Evolutionary conservation across 2,329 filamentous ascomycete species (phyloP).

Genomic region (Hymenoscyphus fructigenus): DNA sequence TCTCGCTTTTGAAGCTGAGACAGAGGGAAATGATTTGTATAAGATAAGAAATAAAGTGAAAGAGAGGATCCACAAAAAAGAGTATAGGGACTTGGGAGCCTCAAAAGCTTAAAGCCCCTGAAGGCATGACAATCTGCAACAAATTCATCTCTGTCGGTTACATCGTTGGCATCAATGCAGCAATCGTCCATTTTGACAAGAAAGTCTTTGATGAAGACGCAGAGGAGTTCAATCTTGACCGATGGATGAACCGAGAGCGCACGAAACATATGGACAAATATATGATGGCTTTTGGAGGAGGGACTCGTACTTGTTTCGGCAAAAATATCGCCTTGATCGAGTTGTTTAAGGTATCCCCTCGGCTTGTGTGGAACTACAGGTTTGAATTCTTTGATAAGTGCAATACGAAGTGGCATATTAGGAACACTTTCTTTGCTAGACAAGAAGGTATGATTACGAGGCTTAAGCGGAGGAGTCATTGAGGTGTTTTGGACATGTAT

Average conservation of each 20-base stretch:
- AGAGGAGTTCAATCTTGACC: slow-evolving; percentile 44
- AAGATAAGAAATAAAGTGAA: too few species aligned
- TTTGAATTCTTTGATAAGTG: slow-evolving; percentile 16
- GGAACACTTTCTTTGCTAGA: too few species aligned
- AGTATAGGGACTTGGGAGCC: too few species aligned
- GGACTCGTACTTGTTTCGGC: slow-evolving; percentile 45
- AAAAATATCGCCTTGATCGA: slow-evolving; percentile 46
- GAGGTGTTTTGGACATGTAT: too few species aligned
- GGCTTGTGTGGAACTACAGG: slow-evolving; percentile 35
- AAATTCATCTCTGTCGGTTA: slow-evolving; percentile 44
- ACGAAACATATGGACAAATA: slow-evolving; percentile 18
- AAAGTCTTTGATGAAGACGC: slow-evolving; percentile 46
- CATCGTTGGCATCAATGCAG: slow-evolving; percentile 44
- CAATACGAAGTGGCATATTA: too few species aligned
- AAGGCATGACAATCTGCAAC: slow-evolving; percentile 40
- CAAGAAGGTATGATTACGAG: too few species aligned
- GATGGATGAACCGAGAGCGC: slow-evolving; percentile 41
- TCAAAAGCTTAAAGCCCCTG: too few species aligned
- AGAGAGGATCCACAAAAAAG: too few species aligned
- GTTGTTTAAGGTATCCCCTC: slow-evolving; percentile 44
- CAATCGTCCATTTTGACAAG: slow-evolving; percentile 45
- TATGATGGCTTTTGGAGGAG: slow-evolving; percentile 40
- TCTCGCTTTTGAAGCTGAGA: too few species aligned
- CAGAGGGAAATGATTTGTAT: too few species aligned
- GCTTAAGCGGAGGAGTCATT: too few species aligned